phyloP scores from a whole-genome alignment of 208 protist species.

The Trypanosoma melophagium region DNA sequence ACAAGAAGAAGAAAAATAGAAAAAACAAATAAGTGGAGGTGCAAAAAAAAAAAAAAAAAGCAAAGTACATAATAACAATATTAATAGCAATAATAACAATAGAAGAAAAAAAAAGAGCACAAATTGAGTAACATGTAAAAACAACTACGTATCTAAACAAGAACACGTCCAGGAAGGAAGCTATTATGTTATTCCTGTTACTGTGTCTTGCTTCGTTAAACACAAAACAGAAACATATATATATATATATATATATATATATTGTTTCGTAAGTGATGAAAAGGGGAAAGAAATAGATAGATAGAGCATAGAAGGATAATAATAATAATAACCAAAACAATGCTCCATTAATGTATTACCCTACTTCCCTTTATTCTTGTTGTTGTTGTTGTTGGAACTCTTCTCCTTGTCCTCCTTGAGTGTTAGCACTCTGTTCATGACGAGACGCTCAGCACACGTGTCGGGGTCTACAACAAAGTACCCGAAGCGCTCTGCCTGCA shows the following conservation, averaged over 20 bases:
- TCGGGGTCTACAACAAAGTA: constrained; percentile 91
- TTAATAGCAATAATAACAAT: background rate
- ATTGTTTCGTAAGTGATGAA: too few relatives aligned
- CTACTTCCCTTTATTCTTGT: too few relatives aligned
- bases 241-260: too few relatives aligned
- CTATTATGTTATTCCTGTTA: too few relatives aligned
- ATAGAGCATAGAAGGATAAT: too few relatives aligned
- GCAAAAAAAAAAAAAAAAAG: background rate
- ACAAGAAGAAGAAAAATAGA: background rate
- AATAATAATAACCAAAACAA: too few relatives aligned
- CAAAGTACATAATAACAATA: background rate
- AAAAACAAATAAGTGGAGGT: background rate
- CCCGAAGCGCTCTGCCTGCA: constrained; percentile 91
- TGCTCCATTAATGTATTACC: too few relatives aligned
- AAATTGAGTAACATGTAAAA: background rate
- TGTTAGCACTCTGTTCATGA: constrained; percentile 89
- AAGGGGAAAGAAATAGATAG: too few relatives aligned
- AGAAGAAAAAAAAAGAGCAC: background rate
- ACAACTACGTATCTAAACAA: background rate
- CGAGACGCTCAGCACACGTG: constrained; percentile 50
- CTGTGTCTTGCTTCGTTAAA: too few relatives aligned
- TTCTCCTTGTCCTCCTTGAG: constrained; percentile 90
- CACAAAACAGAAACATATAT: too few relatives aligned
- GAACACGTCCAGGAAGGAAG: background rate
- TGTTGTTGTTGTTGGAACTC: constrained; percentile 10